Evolutionary conservation across 768 basidiomycete species (phyloP).

Genomic region (Imleria badia): DNA sequence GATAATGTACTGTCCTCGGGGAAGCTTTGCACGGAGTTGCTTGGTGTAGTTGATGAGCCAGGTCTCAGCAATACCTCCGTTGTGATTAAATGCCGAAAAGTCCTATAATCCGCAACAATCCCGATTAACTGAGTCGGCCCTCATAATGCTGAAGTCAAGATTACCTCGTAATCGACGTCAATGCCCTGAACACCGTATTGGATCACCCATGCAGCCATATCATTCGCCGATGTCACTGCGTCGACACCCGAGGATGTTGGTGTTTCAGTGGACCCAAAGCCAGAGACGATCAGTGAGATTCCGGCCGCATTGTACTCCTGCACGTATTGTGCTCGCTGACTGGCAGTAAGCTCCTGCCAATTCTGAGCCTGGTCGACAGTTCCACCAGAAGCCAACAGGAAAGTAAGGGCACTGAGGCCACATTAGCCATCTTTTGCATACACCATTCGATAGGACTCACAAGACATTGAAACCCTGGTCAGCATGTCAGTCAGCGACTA

Average conservation of each 20-base stretch:
- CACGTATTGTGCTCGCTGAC: constrained; percentile 42
- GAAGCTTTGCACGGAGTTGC: constrained; percentile 32
- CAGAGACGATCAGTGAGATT: constrained; percentile 57
- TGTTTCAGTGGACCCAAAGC: constrained; percentile 45
- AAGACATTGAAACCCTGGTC: constrained; percentile 37
- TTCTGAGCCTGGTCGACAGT: constrained; percentile 46
- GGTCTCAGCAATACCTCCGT: constrained; percentile 37
- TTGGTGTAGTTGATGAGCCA: constrained; percentile 36
- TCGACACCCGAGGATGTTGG: constrained; percentile 44
- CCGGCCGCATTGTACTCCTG: constrained; percentile 53
- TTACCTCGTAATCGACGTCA: constrained; percentile 53
- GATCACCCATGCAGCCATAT: constrained; percentile 46
- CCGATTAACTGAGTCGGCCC: neutral
- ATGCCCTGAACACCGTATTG: constrained; percentile 51
- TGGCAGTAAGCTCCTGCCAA: constrained; percentile 41
- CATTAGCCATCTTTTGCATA: neutral
- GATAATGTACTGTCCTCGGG: constrained; percentile 33
- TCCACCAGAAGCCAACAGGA: constrained; percentile 41
- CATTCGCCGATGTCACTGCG: constrained; percentile 40
- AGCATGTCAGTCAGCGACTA: neutral
- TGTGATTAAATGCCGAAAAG: constrained; percentile 30
- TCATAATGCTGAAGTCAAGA: neutral
- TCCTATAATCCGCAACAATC: constrained; percentile 19
- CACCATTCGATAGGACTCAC: too few relatives aligned
- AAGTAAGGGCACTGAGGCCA: constrained; percentile 37